Percentiles rank a stretch among this genome's conserved stretches.
These are phyloP conservation scores for Begonia loranthoides DNA, from an alignment of 306 rosid genomes.

Conservation along the genomic window DNA sequence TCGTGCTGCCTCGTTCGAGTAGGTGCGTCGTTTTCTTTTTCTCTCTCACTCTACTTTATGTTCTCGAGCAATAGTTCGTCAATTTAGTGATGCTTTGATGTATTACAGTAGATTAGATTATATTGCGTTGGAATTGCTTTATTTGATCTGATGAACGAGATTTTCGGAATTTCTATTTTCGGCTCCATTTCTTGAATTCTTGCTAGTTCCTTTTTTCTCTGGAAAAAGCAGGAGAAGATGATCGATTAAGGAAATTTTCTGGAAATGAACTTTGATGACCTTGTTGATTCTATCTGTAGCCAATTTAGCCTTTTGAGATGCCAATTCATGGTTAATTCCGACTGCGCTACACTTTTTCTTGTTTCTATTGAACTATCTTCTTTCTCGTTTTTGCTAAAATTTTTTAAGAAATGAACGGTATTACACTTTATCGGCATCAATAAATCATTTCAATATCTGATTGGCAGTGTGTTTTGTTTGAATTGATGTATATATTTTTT, in stretches of 20 bases:
- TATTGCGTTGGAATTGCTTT: not conserved
- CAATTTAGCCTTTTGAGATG: too few relatives aligned
- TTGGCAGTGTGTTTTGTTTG: too few relatives aligned
- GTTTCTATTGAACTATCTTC: not conserved
- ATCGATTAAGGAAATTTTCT: not conserved
- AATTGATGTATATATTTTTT: too few relatives aligned
- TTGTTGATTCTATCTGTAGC: not conserved
- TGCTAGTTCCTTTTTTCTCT: not conserved
- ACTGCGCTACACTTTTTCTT: too few relatives aligned
- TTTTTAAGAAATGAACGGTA: not conserved
- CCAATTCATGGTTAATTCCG: too few relatives aligned
- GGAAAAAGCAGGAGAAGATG: constrained; percentile 1
- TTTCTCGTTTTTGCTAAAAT: not conserved
- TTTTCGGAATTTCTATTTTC: not conserved
- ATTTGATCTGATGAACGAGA: not conserved
- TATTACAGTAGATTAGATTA: too few relatives aligned
- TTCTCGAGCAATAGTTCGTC: too few relatives aligned
- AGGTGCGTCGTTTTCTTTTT: not conserved
- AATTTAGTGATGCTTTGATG: too few relatives aligned
- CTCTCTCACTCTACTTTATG: too few relatives aligned
- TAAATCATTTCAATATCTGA: too few relatives aligned
- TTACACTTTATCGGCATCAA: too few relatives aligned
- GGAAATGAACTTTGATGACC: constrained; percentile 5
- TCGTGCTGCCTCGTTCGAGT: too few relatives aligned
- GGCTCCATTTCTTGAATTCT: not conserved